Evolutionary conservation across 2,329 filamentous ascomycete genomes (phyloP).

Genomic region (Exophiala phaeomuriformis): DNA sequence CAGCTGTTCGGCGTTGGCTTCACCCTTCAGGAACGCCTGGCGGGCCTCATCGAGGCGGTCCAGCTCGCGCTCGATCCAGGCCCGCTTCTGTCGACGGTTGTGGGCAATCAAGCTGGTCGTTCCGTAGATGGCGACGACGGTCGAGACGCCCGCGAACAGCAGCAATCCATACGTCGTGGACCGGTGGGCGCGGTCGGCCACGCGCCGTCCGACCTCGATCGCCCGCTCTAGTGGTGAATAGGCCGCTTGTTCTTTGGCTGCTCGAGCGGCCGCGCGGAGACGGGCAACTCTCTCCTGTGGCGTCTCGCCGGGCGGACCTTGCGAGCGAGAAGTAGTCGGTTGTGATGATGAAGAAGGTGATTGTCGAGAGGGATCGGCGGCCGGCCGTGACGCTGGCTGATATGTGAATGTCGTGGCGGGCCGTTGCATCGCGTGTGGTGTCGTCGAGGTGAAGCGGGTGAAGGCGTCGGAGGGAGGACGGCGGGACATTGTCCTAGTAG

Average conservation of each 20-base stretch:
- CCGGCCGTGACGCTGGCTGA: conserved; percentile 28
- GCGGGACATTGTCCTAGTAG: conserved; percentile 31
- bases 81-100: conserved; percentile 57
- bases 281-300: conserved; percentile 63
- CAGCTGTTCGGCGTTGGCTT: conserved; percentile 37
- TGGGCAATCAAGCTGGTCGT: conserved; percentile 60
- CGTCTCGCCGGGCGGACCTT: conserved; percentile 45
- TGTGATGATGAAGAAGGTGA: conserved; percentile 17
- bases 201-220: conserved; percentile 47
- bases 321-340: conserved; percentile 11
- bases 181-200: conserved; percentile 56
- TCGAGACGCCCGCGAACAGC: conserved; percentile 52
- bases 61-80: conserved; percentile 51
- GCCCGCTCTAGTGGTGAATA: conserved; percentile 50
- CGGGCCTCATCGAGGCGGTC: conserved; percentile 38
- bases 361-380: conserved; percentile 3
- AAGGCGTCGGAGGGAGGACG: conserved; percentile 38
- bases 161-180: conserved; percentile 54
- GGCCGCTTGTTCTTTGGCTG: conserved; percentile 55
- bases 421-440: conserved; percentile 43
- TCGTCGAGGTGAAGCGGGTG: conserved; percentile 46
- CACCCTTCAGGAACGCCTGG: conserved; percentile 36
- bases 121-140: conserved; percentile 56
- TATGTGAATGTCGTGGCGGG: conserved; percentile 26
- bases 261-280: conserved; percentile 59